A percentile compares a stretch with the other conserved stretches of the same genome.
Evolutionary conservation across 768 basidiomycete species (phyloP).

Genomic region (Tricholoma matsutake): DNA sequence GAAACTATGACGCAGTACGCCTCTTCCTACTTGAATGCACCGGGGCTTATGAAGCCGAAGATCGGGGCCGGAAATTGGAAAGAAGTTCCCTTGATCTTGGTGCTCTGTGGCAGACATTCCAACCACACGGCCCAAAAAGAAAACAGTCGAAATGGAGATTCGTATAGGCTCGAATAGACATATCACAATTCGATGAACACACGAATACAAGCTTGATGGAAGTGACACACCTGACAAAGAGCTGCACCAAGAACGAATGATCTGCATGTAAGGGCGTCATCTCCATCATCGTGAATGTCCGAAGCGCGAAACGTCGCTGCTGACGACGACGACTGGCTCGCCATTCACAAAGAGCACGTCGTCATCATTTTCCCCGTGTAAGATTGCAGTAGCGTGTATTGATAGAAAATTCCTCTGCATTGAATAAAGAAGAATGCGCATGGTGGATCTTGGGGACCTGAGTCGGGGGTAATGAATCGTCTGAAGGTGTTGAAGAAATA

Average conservation of each 20-base stretch:
- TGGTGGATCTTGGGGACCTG: no score
- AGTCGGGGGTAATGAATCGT: no score
- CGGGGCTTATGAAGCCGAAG: slow-evolving; percentile 52
- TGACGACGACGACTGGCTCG: slow-evolving; percentile 41
- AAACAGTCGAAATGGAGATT: slow-evolving; percentile 50
- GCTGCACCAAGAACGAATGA: slow-evolving; percentile 56
- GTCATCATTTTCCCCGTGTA: slow-evolving; percentile 25
- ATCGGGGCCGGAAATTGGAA: slow-evolving; percentile 37
- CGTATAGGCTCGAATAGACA: slow-evolving; percentile 59
- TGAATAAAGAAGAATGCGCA: no score
- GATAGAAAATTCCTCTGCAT: no score
- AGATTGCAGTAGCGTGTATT: background rate
- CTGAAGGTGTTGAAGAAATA: no score
- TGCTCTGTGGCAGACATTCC: slow-evolving; percentile 37
- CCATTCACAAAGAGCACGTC: slow-evolving; percentile 32
- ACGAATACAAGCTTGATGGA: background rate
- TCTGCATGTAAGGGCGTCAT: slow-evolving; percentile 52
- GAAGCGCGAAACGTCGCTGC: slow-evolving; percentile 50
- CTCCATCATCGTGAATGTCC: slow-evolving; percentile 58
- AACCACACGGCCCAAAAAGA: slow-evolving; percentile 53
- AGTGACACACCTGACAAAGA: slow-evolving; percentile 45
- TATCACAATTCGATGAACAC: slow-evolving; percentile 24
- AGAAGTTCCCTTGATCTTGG: slow-evolving; percentile 42
- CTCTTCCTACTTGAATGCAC: slow-evolving; percentile 57
- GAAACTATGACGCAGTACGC: slow-evolving; percentile 47